Percentiles rank a stretch among this genome's conserved stretches.
Evolutionary conservation across 352 stramenopile genomes (phyloP).

Genomic region (Phytophthora melonis): DNA sequence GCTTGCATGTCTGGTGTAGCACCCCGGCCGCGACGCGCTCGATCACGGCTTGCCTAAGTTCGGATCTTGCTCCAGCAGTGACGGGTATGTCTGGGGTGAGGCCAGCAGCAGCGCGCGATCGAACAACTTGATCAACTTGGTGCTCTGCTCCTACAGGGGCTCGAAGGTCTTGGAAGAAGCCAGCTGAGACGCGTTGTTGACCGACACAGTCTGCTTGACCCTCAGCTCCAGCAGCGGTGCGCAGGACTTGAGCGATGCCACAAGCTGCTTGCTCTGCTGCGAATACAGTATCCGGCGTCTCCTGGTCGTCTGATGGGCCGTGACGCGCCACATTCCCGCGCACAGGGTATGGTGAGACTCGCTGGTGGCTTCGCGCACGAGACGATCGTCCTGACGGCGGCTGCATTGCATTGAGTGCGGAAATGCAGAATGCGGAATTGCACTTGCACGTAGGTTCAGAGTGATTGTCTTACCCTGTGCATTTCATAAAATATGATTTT

Average conservation of each 20-base stretch:
- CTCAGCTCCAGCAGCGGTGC: background rate
- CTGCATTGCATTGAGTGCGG: too few relatives aligned
- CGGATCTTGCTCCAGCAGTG: background rate
- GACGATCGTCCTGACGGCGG: too few relatives aligned
- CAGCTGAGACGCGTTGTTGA: background rate
- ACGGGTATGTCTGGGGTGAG: background rate
- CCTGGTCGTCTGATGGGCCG: background rate
- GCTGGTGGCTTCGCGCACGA: background rate
- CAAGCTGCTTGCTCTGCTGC: background rate
- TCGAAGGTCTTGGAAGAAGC: background rate
- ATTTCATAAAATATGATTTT: too few relatives aligned
- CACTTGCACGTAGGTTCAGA: too few relatives aligned
- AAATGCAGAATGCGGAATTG: too few relatives aligned
- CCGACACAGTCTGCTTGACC: background rate
- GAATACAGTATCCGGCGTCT: background rate
- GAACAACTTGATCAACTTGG: background rate
- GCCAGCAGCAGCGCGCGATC: background rate
- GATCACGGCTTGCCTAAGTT: background rate
- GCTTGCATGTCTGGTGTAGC: too few relatives aligned
- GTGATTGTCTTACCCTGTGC: too few relatives aligned
- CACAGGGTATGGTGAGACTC: too few relatives aligned
- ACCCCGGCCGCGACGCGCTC: too few relatives aligned
- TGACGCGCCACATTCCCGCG: too few relatives aligned
- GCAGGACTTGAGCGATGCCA: background rate
- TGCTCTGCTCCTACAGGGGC: background rate